A percentile compares a stretch with the other conserved stretches of the same genome.
Evolutionary conservation across 2,329 filamentous ascomycete species (phyloP).

Genomic region (Sphaerulina populicola): DNA sequence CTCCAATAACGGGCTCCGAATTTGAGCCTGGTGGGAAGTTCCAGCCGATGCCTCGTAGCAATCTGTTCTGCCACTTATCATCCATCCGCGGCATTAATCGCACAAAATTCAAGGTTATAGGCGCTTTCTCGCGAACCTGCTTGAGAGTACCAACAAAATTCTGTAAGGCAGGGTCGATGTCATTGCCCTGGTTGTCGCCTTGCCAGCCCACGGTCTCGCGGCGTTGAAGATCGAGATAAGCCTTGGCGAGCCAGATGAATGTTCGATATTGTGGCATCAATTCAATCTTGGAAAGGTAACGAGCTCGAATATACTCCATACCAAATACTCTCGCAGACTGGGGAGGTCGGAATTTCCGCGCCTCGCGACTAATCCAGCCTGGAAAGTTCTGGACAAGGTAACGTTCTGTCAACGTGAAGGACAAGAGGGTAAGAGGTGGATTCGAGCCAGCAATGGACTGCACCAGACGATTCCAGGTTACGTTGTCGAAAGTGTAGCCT

Average conservation of each 20-base stretch:
- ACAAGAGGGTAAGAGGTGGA: conserved; percentile 48
- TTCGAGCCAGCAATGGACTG: conserved; percentile 55
- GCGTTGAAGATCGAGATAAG: conserved; percentile 31
- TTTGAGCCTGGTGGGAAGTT: not conserved
- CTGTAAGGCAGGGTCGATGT: conserved; percentile 3
- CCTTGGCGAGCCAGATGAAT: conserved; percentile 37
- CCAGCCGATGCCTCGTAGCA: conserved; percentile 7
- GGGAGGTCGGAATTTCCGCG: conserved; percentile 27
- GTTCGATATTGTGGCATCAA: conserved; percentile 40
- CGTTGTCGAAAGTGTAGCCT: conserved; percentile 67
- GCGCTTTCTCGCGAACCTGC: conserved; percentile 32
- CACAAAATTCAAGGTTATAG: conserved; percentile 37
- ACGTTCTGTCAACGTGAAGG: conserved; percentile 66
- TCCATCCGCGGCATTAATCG: conserved; percentile 37
- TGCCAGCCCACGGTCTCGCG: conserved; percentile 31
- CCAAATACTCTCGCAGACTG: conserved; percentile 21
- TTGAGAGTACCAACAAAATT: conserved; percentile 25
- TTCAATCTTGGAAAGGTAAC: conserved; percentile 21
- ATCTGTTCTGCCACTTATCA: conserved; percentile 25
- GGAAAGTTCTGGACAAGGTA: conserved; percentile 71
- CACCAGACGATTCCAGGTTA: conserved; percentile 60
- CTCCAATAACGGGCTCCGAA: not conserved
- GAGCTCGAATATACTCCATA: conserved; percentile 27
- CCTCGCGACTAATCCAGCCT: conserved; percentile 51
- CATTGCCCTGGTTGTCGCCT: conserved; percentile 18